phyloP scores from a whole-genome alignment of 2,329 filamentous ascomycete species.

The Microdochium trichocladiopsis region DNA sequence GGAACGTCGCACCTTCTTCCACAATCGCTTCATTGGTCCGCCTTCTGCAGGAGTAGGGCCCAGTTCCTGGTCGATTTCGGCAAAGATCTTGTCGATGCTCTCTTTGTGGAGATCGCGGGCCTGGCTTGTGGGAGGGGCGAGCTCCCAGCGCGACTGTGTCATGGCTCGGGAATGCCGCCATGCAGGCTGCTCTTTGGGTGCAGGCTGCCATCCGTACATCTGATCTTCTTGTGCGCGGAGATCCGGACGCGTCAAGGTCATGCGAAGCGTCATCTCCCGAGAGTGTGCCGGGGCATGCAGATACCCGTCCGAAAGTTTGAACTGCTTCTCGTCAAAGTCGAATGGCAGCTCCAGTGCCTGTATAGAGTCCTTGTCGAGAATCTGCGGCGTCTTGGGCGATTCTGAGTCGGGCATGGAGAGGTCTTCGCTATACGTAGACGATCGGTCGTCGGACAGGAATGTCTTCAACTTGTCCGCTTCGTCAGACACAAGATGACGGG shows the following conservation, averaged over 20 bases:
- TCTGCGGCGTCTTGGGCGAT: conserved; percentile 49
- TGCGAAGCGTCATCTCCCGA: conserved; percentile 90
- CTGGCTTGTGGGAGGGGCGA: conserved; percentile 18
- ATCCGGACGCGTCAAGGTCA: conserved; percentile 90
- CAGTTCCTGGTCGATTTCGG: conserved; percentile 44
- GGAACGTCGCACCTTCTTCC: conserved; percentile 50
- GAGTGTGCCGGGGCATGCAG: conserved; percentile 48
- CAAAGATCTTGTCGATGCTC: conserved; percentile 45
- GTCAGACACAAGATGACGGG: conserved; percentile 20
- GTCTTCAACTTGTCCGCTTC: conserved; percentile 46
- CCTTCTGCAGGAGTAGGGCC: conserved; percentile 38
- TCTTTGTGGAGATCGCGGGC: conserved; percentile 35
- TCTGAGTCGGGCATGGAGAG: conserved; percentile 49
- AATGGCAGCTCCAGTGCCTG: conserved; percentile 21
- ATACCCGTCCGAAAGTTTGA: conserved; percentile 33
- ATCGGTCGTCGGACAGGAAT: conserved; percentile 49
- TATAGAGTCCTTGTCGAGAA: conserved; percentile 30
- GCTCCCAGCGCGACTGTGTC: conserved; percentile 21
- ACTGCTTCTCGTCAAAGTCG: conserved; percentile 14
- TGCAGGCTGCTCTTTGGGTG: conserved; percentile 17
- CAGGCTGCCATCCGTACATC: conserved; percentile 61
- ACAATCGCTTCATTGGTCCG: conserved; percentile 54
- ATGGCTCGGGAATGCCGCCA: conserved; percentile 16
- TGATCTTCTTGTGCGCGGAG: conserved; percentile 68
- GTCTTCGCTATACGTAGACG: conserved; percentile 48